phyloP scores from a whole-genome alignment of 768 basidiomycete genomes.

The Gautieria morchelliformis region DNA sequence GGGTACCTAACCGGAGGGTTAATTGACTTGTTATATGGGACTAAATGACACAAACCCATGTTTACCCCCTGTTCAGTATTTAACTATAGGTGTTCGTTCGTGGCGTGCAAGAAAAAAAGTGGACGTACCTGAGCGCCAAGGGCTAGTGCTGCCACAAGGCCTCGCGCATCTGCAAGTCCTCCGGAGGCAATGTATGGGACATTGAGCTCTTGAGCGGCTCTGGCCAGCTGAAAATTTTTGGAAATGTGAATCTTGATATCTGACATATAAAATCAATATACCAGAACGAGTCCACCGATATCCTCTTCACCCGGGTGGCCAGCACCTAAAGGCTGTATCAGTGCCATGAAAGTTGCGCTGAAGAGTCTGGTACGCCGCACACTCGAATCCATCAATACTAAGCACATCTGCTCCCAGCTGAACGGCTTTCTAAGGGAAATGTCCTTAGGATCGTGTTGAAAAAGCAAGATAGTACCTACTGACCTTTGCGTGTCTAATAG shows the following conservation, averaged over 20 bases:
- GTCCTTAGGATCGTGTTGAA: neutral
- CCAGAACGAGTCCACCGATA: constrained; percentile 78
- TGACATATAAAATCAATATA: constrained; percentile 20
- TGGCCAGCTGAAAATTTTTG: constrained; percentile 62
- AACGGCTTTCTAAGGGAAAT: constrained; percentile 43
- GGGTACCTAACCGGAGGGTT: constrained; percentile 37
- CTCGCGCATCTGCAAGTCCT: constrained; percentile 80
- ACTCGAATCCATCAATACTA: constrained; percentile 90
- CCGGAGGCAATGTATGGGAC: constrained; percentile 87
- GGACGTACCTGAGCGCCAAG: constrained; percentile 67
- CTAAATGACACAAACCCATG: constrained; percentile 41
- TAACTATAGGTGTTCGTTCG: neutral
- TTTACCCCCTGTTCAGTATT: constrained; percentile 60
- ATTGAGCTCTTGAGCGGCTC: constrained; percentile 75
- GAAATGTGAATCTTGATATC: neutral
- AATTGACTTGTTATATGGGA: neutral
- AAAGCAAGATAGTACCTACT: constrained; percentile 1
- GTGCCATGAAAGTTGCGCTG: constrained; percentile 8
- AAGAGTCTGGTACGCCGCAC: constrained; percentile 32
- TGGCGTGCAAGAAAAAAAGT: neutral
- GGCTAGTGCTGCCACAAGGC: constrained; percentile 71
- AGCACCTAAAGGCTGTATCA: constrained; percentile 45
- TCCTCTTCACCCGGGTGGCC: constrained; percentile 95
- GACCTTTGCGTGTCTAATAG: constrained; percentile 78
- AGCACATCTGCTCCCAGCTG: constrained; percentile 76